Conservation (phyloP, 75 land plant genomes). For the Chamaecyparis obtusa region DNA sequence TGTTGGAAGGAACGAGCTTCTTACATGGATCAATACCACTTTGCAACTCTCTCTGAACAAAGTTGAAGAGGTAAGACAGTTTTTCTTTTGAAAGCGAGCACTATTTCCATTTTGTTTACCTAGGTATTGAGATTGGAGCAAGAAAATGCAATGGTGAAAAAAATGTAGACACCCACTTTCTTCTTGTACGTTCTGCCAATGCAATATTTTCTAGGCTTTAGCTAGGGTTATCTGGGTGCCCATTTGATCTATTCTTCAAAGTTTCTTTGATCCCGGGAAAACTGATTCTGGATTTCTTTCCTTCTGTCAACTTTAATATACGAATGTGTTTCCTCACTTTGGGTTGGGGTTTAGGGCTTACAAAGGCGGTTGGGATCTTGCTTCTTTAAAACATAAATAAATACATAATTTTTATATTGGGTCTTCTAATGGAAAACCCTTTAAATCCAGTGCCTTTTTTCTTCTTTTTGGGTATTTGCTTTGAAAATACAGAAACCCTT, state of each 20-base stretch:
- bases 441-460: neutral
- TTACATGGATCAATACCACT: slow-evolving; percentile 67
- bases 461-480: neutral
- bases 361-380: neutral
- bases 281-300: neutral
- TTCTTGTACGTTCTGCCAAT: neutral
- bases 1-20: slow-evolving; percentile 71
- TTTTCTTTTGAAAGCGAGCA: neutral
- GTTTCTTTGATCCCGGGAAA: neutral
- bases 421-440: neutral
- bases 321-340: neutral
- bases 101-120: neutral
- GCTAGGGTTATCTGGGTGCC: neutral
- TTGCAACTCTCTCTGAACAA: slow-evolving; percentile 67
- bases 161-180: neutral
- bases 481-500: neutral
- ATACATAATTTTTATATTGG: neutral
- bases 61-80: slow-evolving; percentile 56
- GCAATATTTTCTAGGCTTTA: neutral
- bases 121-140: neutral
- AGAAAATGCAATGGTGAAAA: neutral
- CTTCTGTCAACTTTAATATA: neutral
- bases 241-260: neutral
- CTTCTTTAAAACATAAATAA: no score
- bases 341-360: neutral